A percentile compares a stretch with the other conserved stretches of the same genome.
phyloP scores from a whole-genome alignment of 2,329 filamentous ascomycete genomes.

The Paracoccidioides brasiliensis region DNA sequence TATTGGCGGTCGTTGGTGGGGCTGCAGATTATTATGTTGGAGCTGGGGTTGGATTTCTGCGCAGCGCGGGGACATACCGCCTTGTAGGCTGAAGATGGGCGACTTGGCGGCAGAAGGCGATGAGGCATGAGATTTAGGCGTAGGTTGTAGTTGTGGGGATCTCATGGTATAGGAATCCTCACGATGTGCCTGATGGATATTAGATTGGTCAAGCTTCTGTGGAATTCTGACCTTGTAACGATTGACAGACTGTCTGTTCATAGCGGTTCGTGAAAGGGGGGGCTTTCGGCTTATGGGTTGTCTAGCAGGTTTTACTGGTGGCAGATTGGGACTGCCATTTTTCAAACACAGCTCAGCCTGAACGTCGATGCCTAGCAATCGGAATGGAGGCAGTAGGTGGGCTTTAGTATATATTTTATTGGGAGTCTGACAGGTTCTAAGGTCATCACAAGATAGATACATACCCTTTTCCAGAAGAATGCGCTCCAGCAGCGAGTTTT shows the following conservation, averaged over 20 bases:
- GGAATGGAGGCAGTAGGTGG: constrained; percentile 3
- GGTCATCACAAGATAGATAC: background rate
- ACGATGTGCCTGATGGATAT: constrained; percentile 37
- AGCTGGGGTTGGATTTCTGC: constrained; percentile 43
- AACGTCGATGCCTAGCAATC: constrained; percentile 70
- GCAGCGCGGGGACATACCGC: constrained; percentile 48
- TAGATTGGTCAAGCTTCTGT: constrained; percentile 46
- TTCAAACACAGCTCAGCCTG: constrained; percentile 90
- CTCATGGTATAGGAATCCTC: constrained; percentile 31
- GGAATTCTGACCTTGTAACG: constrained; percentile 61
- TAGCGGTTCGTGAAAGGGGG: constrained; percentile 65
- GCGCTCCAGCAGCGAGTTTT: constrained; percentile 90
- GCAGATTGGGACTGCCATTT: constrained; percentile 72
- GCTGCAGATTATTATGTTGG: constrained; percentile 27
- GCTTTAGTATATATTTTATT: background rate
- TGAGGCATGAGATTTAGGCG: constrained; percentile 64
- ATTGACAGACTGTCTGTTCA: constrained; percentile 64
- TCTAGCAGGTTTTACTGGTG: constrained; percentile 48
- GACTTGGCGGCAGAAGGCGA: constrained; percentile 52
- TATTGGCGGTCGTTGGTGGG: constrained; percentile 37
- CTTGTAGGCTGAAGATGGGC: constrained; percentile 47
- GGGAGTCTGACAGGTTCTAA: background rate
- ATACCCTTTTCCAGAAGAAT: constrained; percentile 92
- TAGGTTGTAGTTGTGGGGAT: constrained; percentile 66
- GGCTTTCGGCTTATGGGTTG: constrained; percentile 59